Evolutionary conservation across 2,329 filamentous ascomycete species (phyloP), one percentile per base, ranked within the genome.

Genomic region (Scedosporium dehoogii): DNA sequence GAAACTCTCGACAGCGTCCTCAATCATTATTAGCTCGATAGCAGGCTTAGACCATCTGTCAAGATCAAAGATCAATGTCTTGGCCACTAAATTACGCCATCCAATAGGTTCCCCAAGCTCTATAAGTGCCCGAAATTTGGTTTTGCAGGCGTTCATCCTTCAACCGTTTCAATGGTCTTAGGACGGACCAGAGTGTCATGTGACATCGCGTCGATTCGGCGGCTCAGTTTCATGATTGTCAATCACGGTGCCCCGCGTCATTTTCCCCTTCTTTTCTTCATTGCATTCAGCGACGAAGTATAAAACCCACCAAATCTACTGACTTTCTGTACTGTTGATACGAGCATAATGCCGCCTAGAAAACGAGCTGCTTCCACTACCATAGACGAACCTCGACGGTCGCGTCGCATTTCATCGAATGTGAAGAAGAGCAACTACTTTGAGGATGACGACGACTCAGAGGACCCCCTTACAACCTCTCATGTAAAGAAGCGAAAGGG

Each of bases 171-270:
- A n/a, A 18, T 38, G 33, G 33, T 4, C 14, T 51, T 9, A 23
- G 51, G 3, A 53, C 33, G 29, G 23, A 9, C 51, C 23, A 14
- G 18, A 21, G 44, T 14, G 9, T 58, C 60, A 62, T 44, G 60
- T 62, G 60, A 62, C 53, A 44, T 62, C 60, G 60, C 44, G 60
- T 62, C 53, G 33, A 23, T n/a, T 60, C 59, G 42, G 42, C 25
- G 51, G 51, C 51, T 6, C 6, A 27, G 51, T 18, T 23, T 14
- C n/a, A 48, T 60, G 44, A 51, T 51, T 10, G 9, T 18, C n/a
- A 53, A n/a, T 33, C 42, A 46, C 38, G 58, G 14, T 25, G 9
- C 33, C 33, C 41, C 59, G 59, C 59, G 59, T 60, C 21, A 60
- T 42, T 59, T 33, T 25, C 58, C 25, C 58, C 14, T 29, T 25